These are phyloP conservation scores for Fusarium agapanthi DNA, from an alignment of 2,329 filamentous ascomycete species.

Conservation along the genomic window DNA sequence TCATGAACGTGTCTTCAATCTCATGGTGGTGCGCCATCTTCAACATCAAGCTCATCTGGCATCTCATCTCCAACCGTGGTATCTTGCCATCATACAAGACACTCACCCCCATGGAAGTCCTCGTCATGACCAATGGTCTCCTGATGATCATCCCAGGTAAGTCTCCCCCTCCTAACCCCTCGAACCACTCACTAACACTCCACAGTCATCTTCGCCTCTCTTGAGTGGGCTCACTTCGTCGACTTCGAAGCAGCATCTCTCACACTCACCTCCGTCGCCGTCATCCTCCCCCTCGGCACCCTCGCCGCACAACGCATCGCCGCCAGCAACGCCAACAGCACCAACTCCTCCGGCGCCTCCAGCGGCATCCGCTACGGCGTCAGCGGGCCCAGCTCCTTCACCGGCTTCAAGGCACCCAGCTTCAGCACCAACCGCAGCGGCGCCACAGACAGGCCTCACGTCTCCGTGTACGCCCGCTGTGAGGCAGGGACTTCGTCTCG, in stretches of 20 bases:
- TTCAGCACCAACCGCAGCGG: slow-evolving; percentile 26
- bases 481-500: slow-evolving; percentile 29
- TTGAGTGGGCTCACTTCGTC: slow-evolving; percentile 54
- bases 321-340: slow-evolving; percentile 38
- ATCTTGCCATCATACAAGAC: slow-evolving; percentile 54
- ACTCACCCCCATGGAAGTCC: slow-evolving; percentile 61
- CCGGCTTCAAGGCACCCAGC: slow-evolving; percentile 37
- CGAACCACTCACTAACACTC: not conserved
- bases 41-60: slow-evolving; percentile 59
- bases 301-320: slow-evolving; percentile 59
- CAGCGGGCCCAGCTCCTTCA: slow-evolving; percentile 22
- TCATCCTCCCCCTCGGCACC: slow-evolving; percentile 62
- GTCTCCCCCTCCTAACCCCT: slow-evolving; percentile 8
- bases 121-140: slow-evolving; percentile 64
- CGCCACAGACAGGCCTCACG: slow-evolving; percentile 21
- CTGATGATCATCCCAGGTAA: slow-evolving; percentile 66
- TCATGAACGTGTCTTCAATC: slow-evolving; percentile 53
- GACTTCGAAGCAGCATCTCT: slow-evolving; percentile 62
- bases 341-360: slow-evolving; percentile 27
- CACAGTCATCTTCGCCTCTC: slow-evolving; percentile 60
- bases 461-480: slow-evolving; percentile 40
- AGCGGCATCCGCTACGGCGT: slow-evolving; percentile 25
- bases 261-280: slow-evolving; percentile 58
- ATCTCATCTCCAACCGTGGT: slow-evolving; percentile 58
- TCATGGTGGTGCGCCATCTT: slow-evolving; percentile 66